Evolutionary conservation across 1,139 yeast species (phyloP), one percentile per base, ranked within the genome.

Genomic region (Saccharomyces hybrid): DNA sequence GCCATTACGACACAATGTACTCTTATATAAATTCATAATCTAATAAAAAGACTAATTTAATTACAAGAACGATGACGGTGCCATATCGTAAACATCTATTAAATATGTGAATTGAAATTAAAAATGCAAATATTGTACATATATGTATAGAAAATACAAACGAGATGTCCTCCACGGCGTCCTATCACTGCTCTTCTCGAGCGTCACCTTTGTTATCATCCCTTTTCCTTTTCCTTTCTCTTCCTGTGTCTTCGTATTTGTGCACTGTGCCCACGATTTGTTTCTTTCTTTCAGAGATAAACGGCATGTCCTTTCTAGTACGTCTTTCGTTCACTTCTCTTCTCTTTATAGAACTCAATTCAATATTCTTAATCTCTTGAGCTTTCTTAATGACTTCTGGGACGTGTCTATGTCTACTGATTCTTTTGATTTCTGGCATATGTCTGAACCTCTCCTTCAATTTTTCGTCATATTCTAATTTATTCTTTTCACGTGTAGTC

Each of bases 351-450:
- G 95, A 79, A 47, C 79, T 80, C 50, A 83, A 67, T 70, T 93
- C 97, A 55, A 79, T 77, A 42, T 84, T 74, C 76, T 93, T 93
- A 67, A 88, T 88, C 59, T 90, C 97, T 52, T 80, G 80, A 47
- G 97, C 96, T 72, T 86, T 88, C 79, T 90, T 91, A 61, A 93
- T 82, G 49, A 86, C 87, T 61, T 76, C 76, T 28, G 99, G 99
- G 56, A 91, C 78, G 70, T 91, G 98, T 71, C 99, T 83, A 73
- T 93, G 98, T 71, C 93, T 82, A 27, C 90, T 75, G 60, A 93
- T 95, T 66, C 98, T 81, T 67, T 82, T 82, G 67, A 93, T 86
- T 71, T 93, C 99, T 0, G 99, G 99, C 98, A 93, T 90, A 74
- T 86, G 86, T 75, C 88, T 88, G 77, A 82, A 93, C 67, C 96